Percentiles rank a stretch among this genome's conserved stretches.
Conservation (phyloP, 805 yeast genomes). For the Yarrowia yakushimensis region DNA sequence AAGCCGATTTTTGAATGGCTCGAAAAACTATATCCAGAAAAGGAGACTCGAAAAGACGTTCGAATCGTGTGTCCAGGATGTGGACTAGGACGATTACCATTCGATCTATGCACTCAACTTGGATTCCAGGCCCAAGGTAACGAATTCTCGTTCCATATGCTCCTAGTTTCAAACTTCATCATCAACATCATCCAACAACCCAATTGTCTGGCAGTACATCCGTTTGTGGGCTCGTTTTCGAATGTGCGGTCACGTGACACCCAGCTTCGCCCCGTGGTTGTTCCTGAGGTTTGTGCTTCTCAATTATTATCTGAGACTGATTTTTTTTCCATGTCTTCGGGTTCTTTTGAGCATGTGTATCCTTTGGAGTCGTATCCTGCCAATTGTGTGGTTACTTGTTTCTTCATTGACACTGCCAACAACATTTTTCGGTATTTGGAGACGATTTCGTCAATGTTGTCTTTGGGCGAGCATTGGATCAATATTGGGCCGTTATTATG, state of each 20-base stretch:
- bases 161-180: conserved; percentile 46
- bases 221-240: conserved; percentile 61
- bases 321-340: conserved; percentile 65
- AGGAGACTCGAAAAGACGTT: conserved; percentile 31
- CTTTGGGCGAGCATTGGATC: conserved; percentile 67
- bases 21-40: conserved; percentile 35
- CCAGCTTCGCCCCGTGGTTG: conserved; percentile 50
- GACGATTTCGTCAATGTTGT: conserved; percentile 50
- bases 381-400: conserved; percentile 49
- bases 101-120: conserved; percentile 48
- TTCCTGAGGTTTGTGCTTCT: conserved; percentile 38
- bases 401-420: conserved; percentile 90
- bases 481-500: conserved; percentile 91
- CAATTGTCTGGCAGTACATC: conserved; percentile 32
- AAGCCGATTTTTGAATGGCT: conserved; percentile 50
- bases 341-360: conserved; percentile 67
- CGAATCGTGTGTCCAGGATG: conserved; percentile 78
- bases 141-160: conserved; percentile 80
- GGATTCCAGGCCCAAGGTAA: conserved; percentile 63
- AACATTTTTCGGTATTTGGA: conserved; percentile 73
- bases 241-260: conserved; percentile 50
- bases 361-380: conserved; percentile 35
- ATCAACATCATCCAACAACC: conserved; percentile 30
- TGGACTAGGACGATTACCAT: conserved; percentile 81
- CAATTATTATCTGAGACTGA: conserved; percentile 27